Percentiles rank a stretch among this genome's conserved stretches.
These are phyloP conservation scores for Cordyceps cicadae DNA, from an alignment of 2,329 filamentous ascomycete genomes.

Conservation along the genomic window DNA sequence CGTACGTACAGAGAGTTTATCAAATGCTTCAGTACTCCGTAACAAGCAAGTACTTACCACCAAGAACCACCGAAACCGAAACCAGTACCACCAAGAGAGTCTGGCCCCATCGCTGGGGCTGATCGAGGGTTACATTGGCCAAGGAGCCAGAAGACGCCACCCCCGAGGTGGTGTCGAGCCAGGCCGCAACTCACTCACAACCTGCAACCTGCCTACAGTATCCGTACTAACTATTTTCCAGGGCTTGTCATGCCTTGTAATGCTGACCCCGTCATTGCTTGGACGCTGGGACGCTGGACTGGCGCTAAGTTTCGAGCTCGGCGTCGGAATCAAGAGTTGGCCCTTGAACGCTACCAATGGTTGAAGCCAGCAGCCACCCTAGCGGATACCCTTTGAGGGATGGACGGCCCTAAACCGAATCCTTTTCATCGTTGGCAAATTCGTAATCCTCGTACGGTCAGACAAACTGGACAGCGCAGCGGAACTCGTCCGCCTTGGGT, in stretches of 20 bases:
- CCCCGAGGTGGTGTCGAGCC: background rate
- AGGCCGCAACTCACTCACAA: background rate
- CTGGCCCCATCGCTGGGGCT: constrained; percentile 2
- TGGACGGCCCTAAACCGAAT: background rate
- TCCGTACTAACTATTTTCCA: background rate
- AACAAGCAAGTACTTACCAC: background rate
- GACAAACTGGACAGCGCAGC: background rate
- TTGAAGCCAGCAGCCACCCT: background rate
- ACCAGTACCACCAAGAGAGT: background rate
- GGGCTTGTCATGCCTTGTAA: background rate
- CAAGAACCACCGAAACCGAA: background rate
- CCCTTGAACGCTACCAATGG: background rate
- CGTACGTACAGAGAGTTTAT: background rate
- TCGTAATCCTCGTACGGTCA: background rate
- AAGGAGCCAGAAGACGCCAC: constrained; percentile 7
- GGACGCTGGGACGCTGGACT: background rate
- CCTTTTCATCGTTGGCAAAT: background rate
- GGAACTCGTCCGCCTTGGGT: background rate
- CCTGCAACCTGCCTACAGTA: too few relatives aligned
- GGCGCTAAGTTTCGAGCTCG: too few relatives aligned
- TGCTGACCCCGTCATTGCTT: background rate
- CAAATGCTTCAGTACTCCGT: background rate
- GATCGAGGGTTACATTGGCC: constrained; percentile 10
- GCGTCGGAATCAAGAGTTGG: background rate
- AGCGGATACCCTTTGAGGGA: background rate